Base-by-base conservation (phyloP, 2,329 filamentous ascomycete species). In the Curvularia hawaiiensis region DNA sequence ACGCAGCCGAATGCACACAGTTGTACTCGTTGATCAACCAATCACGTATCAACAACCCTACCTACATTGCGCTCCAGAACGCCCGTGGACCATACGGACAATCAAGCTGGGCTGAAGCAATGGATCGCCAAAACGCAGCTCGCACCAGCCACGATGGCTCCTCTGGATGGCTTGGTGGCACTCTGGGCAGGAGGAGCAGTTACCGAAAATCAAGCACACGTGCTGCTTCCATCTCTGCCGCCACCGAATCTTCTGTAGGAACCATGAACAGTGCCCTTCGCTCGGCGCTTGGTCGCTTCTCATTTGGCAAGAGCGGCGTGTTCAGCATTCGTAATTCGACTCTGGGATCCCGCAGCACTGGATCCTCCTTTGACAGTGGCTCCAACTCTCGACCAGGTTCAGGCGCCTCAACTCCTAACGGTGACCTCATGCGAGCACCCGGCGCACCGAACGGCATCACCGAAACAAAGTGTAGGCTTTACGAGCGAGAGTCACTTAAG, bases 11-110 rank as follows among this genome's bases (percentile, higher is more conserved):
- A 60, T 96, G 93, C 71, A 88, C 90, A 63, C 84, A 85, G 35
- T 82, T 99, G 4, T 99, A 97, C 77, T 85, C 85, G 69, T 85
- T 94, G 43, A 93, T 98, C 60, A 96, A 98, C 76, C 85, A 90
- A 59, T 88, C 93, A 20, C 90, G 95, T 47, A 90, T 97, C 73
- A 91, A 97, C 78, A 97, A 98, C 73, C 89, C 92, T 52, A 94
- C 92, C 53, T 97, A 94, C 78, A 92, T 90, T 81, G 73, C 88
- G 75, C 65, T 92, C 81, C 84, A 91, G 82, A 83, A 90, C 79
- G 79, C 96, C 83, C 79, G 91, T 82, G 63, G 88, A 80, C 78
- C 81, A 72, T 63, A 81, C 50, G 83, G 68, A 24, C 72, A 64
- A 69, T 76, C 73, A 59, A 80, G 58, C 73, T 83, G 66, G 81